Evolutionary conservation across 495 filamentous ascomycete species (phyloP), one percentile per base, ranked within the genome.

Genomic region (Penicillium argentinense): DNA sequence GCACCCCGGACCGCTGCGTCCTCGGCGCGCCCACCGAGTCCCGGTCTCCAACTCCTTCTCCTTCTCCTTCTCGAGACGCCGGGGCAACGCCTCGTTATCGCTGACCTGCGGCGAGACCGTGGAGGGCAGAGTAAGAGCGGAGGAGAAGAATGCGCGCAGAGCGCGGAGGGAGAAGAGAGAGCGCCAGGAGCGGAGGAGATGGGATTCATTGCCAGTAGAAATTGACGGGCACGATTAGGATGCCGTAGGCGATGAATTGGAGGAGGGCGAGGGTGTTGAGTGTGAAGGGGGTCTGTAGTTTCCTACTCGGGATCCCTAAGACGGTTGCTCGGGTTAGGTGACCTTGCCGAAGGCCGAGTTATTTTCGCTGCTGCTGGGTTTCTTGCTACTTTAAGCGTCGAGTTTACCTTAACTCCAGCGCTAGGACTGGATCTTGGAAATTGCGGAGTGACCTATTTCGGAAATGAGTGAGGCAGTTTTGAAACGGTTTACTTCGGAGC

Each of bases 211-310:
- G 90, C 91, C 91, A 98, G 55, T 87, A 68, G 66, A 89, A 87
- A 69, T 97, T 97, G 16, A 87, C 85, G 3, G 93, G 92, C n/a
- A 85, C 83, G 57, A 78, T 86, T 40, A 97, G 52, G 21, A 89
- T 62, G 38, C 83, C 76, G 71, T 85, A 97, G 39, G 89, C 58
- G 45, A 87, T 61, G 67, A 95, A 97, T 62, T 91, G 87, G 54
- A 91, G 65, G 37, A 95, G 66, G 1, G 85, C 81, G 9, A 73
- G 59, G 44, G 64, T 70, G 68, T 90, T 79, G 46, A 95, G 46
- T 18, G 55, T 59, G 29, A 73, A 71, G 19, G 74, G 66, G 4
- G 27, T 42, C 60, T 63, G 24, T 4, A 21, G 17, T 37, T 11
- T 18, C 24, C n/a, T n/a, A n/a, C n/a, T n/a, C n/a, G n/a, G n/a